These are phyloP conservation scores for Exophiala calicioides DNA, from an alignment of 2,329 filamentous ascomycete species.

Conservation along the genomic window DNA sequence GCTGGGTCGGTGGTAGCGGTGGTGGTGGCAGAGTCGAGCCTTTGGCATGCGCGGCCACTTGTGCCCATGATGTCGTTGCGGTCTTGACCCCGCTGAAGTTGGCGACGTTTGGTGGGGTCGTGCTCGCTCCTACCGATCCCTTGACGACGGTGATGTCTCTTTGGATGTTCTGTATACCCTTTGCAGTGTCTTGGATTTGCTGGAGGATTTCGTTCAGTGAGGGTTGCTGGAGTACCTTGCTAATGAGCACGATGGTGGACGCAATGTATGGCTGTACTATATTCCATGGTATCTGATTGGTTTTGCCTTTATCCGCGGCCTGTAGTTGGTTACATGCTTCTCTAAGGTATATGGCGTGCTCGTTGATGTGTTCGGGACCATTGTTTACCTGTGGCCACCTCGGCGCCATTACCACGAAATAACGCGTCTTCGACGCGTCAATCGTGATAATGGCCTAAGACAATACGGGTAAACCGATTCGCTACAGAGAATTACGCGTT, in stretches of 20 bases:
- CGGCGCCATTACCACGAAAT: slow-evolving; percentile 14
- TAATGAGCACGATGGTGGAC: slow-evolving; percentile 9
- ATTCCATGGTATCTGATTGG: slow-evolving; percentile 10
- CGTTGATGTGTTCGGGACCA: slow-evolving; percentile 16
- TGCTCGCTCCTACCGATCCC: slow-evolving; percentile 9
- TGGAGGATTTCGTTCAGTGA: slow-evolving; percentile 3
- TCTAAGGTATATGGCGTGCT: slow-evolving; percentile 15
- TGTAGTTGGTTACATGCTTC: slow-evolving; percentile 10
- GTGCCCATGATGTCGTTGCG: slow-evolving; percentile 10
- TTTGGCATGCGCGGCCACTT: slow-evolving; percentile 11
- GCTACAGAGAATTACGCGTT: too few relatives aligned
- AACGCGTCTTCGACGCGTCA: slow-evolving; percentile 13
- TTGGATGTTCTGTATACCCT: slow-evolving; percentile 10
- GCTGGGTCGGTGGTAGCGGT: too few relatives aligned
- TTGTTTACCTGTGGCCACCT: slow-evolving; percentile 16
- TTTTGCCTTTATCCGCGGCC: slow-evolving; percentile 10
- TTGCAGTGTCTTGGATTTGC: slow-evolving; percentile 8
- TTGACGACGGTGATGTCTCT: slow-evolving; percentile 12
- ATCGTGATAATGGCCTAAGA: too few relatives aligned
- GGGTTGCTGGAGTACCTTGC: slow-evolving; percentile 9
- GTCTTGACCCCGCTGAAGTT: slow-evolving; percentile 10
- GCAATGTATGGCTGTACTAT: slow-evolving; percentile 6
- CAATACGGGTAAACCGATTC: too few relatives aligned
- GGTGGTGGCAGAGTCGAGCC: slow-evolving; percentile 3
- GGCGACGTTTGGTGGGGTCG: slow-evolving; percentile 1